Evolutionary conservation across 2,329 filamentous ascomycete species (phyloP).

Genomic region (Dryadomyces quercus-mongolicae): DNA sequence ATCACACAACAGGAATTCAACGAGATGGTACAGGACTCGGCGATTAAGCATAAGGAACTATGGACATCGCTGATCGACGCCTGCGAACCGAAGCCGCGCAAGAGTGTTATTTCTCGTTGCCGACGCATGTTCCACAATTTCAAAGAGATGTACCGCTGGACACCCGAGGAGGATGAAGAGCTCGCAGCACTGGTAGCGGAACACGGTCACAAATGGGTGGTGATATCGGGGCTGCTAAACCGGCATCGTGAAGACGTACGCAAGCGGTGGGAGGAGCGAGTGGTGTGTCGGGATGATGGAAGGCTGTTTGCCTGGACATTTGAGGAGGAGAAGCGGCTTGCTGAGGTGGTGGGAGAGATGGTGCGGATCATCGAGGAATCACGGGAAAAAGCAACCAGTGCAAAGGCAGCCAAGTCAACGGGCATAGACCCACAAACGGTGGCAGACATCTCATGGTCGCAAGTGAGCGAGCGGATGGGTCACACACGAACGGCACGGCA

Average conservation of each 20-base stretch:
- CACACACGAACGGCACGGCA: conserved; percentile 52
- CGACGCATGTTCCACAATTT: conserved; percentile 56
- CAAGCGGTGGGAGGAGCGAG: conserved; percentile 58
- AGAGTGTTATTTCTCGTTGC: conserved; percentile 42
- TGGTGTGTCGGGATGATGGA: conserved; percentile 42
- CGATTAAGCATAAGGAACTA: conserved; percentile 25
- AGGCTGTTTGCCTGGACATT: conserved; percentile 45
- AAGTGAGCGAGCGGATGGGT: conserved; percentile 50
- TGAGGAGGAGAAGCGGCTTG: conserved; percentile 45
- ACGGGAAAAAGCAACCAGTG: neutral
- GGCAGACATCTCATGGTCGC: conserved; percentile 52
- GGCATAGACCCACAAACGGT: conserved; percentile 20
- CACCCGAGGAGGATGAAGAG: conserved; percentile 42
- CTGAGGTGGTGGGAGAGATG: conserved; percentile 38
- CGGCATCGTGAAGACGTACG: conserved; percentile 54
- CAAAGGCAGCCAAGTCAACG: neutral
- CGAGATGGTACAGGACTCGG: conserved; percentile 24
- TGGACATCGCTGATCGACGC: conserved; percentile 36
- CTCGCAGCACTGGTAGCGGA: conserved; percentile 32
- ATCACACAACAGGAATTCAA: conserved; percentile 36
- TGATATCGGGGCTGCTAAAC: conserved; percentile 49
- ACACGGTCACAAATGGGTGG: conserved; percentile 46
- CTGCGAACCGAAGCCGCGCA: conserved; percentile 36
- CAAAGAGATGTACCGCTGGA: conserved; percentile 47
- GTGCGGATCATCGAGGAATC: conserved; percentile 20